Conservation (phyloP, 208 protist genomes). For the Histomonas meleagridis region DNA sequence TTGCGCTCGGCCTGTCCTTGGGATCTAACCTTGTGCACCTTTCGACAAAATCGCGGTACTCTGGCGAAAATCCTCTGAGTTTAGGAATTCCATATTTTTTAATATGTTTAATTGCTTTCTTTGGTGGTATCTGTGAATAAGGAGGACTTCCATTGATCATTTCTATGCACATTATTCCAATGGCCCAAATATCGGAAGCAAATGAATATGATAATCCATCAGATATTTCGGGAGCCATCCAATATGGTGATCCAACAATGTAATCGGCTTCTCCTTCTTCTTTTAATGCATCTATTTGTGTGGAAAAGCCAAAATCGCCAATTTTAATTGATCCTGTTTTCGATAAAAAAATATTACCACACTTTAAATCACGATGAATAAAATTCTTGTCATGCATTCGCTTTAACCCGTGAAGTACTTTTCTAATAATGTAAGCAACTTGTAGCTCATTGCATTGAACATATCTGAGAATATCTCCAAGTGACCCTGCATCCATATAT, state of each 20-base stretch:
- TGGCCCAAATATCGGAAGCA: constrained; percentile 57
- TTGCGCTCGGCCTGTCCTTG: neutral
- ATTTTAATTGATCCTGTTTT: constrained; percentile 48
- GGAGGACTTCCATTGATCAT: constrained; percentile 48
- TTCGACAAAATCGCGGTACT: neutral
- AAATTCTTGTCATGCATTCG: constrained; percentile 44
- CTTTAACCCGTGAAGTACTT: constrained; percentile 38
- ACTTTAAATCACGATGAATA: constrained; percentile 49
- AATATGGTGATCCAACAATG: constrained; percentile 53
- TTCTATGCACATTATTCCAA: constrained; percentile 58
- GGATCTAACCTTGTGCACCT: neutral
- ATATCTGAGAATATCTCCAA: neutral
- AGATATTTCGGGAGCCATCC: constrained; percentile 57
- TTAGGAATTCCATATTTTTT: neutral
- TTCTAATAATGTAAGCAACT: constrained; percentile 43
- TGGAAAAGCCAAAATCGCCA: constrained; percentile 50
- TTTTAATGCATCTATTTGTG: neutral
- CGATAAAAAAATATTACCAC: constrained; percentile 47
- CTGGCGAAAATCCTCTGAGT: neutral
- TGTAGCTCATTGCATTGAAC: neutral
- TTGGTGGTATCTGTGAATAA: constrained; percentile 39
- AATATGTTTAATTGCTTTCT: neutral
- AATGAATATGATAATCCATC: constrained; percentile 46
- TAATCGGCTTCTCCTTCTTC: neutral
- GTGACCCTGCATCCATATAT: neutral